A percentile compares a stretch with the other conserved stretches of the same genome.
Conservation (phyloP, 805 yeast genomes). For the Candida chauliodis region DNA sequence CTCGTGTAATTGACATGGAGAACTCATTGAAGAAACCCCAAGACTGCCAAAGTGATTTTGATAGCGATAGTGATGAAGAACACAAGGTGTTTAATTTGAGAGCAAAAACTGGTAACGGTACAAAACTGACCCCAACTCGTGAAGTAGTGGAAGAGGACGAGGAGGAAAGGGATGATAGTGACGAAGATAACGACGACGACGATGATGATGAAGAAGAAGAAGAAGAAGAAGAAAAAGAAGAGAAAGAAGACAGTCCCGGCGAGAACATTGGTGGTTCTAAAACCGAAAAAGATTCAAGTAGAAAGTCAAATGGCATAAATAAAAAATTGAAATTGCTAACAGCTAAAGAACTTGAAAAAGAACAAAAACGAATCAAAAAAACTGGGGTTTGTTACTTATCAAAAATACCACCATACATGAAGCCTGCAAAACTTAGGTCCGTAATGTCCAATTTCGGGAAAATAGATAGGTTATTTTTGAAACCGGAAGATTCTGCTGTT, state of each 20-base stretch:
- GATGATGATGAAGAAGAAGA: constrained; percentile 14
- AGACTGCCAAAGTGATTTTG: no score
- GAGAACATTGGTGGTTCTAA: no score
- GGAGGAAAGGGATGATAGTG: constrained; percentile 10
- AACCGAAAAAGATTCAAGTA: no score
- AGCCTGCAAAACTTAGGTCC: constrained; percentile 85
- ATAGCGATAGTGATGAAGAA: background rate
- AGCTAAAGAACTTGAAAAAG: constrained; percentile 52
- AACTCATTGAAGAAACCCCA: no score
- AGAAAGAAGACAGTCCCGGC: no score
- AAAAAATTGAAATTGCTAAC: constrained; percentile 52
- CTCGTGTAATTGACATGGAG: no score
- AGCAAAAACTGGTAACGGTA: background rate
- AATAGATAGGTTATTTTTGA: constrained; percentile 79
- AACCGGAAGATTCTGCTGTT: constrained; percentile 73
- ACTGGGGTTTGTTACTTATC: constrained; percentile 95
- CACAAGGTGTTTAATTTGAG: background rate
- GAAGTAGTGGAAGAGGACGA: constrained; percentile 14
- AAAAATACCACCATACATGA: constrained; percentile 94
- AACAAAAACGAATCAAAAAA: constrained; percentile 53
- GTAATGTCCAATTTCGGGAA: constrained; percentile 79
- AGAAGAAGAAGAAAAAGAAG: constrained; percentile 9
- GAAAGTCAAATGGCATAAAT: no score
- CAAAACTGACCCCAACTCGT: no score
- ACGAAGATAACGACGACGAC: constrained; percentile 16